Evolutionary conservation across 2,329 filamentous ascomycete species (phyloP), one percentile per base, ranked within the genome.

Genomic region (Apiospora arundinis): DNA sequence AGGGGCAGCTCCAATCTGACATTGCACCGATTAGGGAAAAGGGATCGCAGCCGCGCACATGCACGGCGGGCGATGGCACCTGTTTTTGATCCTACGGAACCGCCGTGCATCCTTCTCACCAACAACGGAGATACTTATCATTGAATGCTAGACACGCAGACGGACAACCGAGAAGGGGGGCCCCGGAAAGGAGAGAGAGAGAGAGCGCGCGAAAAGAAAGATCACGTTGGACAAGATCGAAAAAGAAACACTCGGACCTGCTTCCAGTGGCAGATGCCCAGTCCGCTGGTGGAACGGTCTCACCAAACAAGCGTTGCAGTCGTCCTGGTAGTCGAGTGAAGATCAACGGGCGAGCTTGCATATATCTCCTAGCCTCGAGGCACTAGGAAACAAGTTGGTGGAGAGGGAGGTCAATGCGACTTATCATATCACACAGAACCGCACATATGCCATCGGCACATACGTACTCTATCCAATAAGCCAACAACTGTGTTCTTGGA

Each of bases 181-280:
- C 25, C 49, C 16, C 49, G 49, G 52, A 48, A 9, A 45, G 18
- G 7, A 11, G 21, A 21, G 16, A 37, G 21, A 37, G 11, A 8
- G 7, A 11, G 21, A 21, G 16, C 21, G 21, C 21, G 11, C 16
- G 25, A 8, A 9, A 21, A 21, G 12, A n/a, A n/a, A 40, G 56
- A 63, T 63, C 56, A 63, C 56, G 52, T 60, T 60, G 28, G 52
- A 60, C 28, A 28, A 56, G 28, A 60, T 60, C 52, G 52, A 60
- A 56, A n/a, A n/a, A n/a, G n/a, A n/a, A 18, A 21, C 52, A 32
- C 25, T 21, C 52, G 2, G 25, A 21, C 18, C 16, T 21, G 28
- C n/a, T 52, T 52, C n/a, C 48, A 28, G 18, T 56, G 49, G 37
- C 25, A 28, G 8, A 32, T 21, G 32, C 9, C 18, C 28, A 18